Conservation (phyloP, 352 stramenopile species). For the Poterioochromonas sp. region DNA sequence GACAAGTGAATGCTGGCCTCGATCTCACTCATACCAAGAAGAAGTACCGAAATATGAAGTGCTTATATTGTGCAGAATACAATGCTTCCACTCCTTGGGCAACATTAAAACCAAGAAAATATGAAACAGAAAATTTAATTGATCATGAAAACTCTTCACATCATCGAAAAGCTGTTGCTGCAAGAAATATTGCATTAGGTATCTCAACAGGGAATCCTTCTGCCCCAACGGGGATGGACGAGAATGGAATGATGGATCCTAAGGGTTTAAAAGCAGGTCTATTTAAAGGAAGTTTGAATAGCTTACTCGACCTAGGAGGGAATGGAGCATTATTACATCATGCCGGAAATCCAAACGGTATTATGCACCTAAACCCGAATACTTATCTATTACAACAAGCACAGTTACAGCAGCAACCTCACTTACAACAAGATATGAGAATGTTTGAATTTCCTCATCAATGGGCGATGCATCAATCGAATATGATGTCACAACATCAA, state of each 20-base stretch:
- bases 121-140: conserved; percentile 9
- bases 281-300: not conserved
- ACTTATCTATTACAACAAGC: no score
- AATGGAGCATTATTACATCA: not conserved
- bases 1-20: not conserved
- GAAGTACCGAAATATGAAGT: conserved; percentile 14
- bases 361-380: not conserved
- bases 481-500: no score
- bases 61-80: conserved; percentile 4
- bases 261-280: not conserved
- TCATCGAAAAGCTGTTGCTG: not conserved
- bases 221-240: not conserved
- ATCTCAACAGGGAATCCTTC: not conserved
- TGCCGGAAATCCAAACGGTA: not conserved
- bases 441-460: no score
- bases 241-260: not conserved
- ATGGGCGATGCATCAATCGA: no score
- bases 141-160: conserved; percentile 20
- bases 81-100: conserved; percentile 24
- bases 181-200: not conserved
- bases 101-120: not conserved
- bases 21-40: not conserved
- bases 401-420: no score
- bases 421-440: no score
- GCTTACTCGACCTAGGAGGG: not conserved